Conservation (phyloP, 2,329 filamentous ascomycete genomes). For the Keithomyces neogunnii region DNA sequence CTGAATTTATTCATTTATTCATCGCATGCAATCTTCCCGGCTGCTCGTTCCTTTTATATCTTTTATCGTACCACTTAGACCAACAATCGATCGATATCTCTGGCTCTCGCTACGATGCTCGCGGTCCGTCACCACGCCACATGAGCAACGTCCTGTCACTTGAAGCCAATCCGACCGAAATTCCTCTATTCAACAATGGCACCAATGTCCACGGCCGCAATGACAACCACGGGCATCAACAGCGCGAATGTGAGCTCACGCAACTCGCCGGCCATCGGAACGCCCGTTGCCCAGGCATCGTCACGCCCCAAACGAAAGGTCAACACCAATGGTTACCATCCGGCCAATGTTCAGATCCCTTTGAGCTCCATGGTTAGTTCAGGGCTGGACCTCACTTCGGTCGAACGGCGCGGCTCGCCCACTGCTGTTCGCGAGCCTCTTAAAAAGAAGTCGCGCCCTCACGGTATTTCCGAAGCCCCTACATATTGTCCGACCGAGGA, state of each 20-base stretch:
- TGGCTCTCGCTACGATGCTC: conserved; percentile 14
- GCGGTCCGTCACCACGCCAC: conserved; percentile 8
- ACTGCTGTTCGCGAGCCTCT: conserved; percentile 65
- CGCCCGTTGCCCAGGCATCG: conserved; percentile 23
- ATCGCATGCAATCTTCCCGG: conserved; percentile 1
- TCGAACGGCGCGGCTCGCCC: conserved; percentile 82
- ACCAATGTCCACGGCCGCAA: conserved; percentile 28
- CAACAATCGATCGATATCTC: neutral
- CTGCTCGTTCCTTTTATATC: conserved; percentile 1
- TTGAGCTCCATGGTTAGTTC: conserved; percentile 48
- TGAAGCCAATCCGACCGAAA: neutral
- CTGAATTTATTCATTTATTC: conserved; percentile 5
- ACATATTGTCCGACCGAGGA: conserved; percentile 86
- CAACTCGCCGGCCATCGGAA: conserved; percentile 39
- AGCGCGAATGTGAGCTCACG: conserved; percentile 43
- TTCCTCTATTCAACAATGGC: conserved; percentile 26
- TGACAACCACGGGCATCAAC: conserved; percentile 24
- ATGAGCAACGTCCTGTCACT: neutral
- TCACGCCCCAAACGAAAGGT: conserved; percentile 44
- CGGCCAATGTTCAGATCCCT: conserved; percentile 39
- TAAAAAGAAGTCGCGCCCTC: conserved; percentile 71
- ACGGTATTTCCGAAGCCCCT: conserved; percentile 81
- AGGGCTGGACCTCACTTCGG: conserved; percentile 76
- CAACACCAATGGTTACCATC: conserved; percentile 45
- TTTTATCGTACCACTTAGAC: conserved; percentile 3